Evolutionary conservation across 164 flowering plant genomes (phyloP).

Genomic region (Dillenia suffruticosa): DNA sequence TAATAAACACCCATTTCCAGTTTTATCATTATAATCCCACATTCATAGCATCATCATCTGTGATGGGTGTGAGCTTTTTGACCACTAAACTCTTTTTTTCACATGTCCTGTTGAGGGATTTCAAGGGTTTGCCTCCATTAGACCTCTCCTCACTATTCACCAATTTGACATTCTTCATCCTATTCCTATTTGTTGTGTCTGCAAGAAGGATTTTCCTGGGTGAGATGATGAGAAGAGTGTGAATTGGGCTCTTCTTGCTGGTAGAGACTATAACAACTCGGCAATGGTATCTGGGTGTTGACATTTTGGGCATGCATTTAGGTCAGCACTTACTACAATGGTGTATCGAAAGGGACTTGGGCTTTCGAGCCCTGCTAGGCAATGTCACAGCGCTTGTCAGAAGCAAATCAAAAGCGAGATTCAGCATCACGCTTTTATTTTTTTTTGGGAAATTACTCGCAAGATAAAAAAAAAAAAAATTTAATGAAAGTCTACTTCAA

Average conservation of each 20-base stretch:
- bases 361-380: too few relatives aligned
- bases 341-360: too few relatives aligned
- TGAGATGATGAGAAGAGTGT: constrained; percentile 24
- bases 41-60: constrained; percentile 9
- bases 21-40: background rate
- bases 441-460: too few relatives aligned
- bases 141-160: constrained; percentile 59
- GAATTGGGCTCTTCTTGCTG: constrained; percentile 47
- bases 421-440: too few relatives aligned
- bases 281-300: constrained; percentile 97
- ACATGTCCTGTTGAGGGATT: constrained; percentile 16
- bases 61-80: constrained; percentile 35
- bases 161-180: constrained; percentile 52
- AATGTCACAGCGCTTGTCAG: too few relatives aligned
- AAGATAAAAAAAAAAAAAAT: too few relatives aligned
- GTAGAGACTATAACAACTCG: constrained; percentile 81
- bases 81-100: constrained; percentile 15
- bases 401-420: too few relatives aligned
- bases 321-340: constrained; percentile 41
- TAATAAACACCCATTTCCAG: constrained; percentile 11
- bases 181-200: constrained; percentile 57
- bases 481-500: too few relatives aligned
- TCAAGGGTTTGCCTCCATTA: constrained; percentile 47
- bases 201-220: constrained; percentile 49
- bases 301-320: constrained; percentile 96